Base-by-base conservation (phyloP, 345 rosid species). In the Ailanthus altissimus region DNA sequence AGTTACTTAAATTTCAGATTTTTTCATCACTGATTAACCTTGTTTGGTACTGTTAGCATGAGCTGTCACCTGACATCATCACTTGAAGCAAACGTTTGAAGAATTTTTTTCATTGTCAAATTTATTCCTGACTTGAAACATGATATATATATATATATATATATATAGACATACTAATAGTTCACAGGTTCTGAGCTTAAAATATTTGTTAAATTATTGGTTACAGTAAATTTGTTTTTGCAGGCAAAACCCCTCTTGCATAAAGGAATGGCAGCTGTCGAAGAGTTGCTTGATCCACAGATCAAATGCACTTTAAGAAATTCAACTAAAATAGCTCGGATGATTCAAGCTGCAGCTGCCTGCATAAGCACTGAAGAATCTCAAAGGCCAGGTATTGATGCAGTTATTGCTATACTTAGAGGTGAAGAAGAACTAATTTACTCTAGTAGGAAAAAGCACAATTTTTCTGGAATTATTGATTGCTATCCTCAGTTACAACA, bases 231-330 rank as follows among this genome's bases (percentile, higher is more conserved):
- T 67, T 23, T 38, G 20, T 50, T 72, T 43, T 76, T 77, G 81
- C 85, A 93, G 97, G 99, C 96, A 21, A 92, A 89, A 85, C 94
- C 98, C 23, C 84, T 90, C 63, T 66, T 95, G 82, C 86, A 79
- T 70, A 87, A 85, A 80, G 97, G 93, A 25, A 85, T 83, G 79
- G 92, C 81, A 72, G 89, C 90, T 2, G 81, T 87, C 21, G 89
- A 87, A 67, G 94, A 92, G 79, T 58, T 96, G 83, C 88, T 87
- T 4, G 99, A 96, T 86, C 93, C 95, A 1, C 78, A 74, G 57
- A 77, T 91, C 25, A 81, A 73, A 60, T 81, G 82, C 62, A 79
- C 83, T 36, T 73, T 58, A 12, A 88, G 78, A 81, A 86, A 85
- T 59, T 74, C 85, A 26, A 65, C 50, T 67, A 87, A 80, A 76